phyloP scores from a whole-genome alignment of 805 yeast genomes.

The Tetrapisispora phaffii region DNA sequence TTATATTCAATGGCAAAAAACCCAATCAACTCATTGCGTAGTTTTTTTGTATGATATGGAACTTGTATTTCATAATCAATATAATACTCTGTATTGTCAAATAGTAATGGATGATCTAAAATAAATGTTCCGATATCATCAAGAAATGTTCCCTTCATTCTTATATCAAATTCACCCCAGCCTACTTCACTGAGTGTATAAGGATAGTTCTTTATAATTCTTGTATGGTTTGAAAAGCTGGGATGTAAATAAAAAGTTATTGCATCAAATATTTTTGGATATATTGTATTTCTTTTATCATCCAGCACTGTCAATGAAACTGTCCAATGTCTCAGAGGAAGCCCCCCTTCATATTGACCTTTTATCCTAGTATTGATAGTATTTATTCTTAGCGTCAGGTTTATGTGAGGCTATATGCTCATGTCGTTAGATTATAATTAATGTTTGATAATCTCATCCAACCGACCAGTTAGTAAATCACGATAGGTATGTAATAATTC shows the following conservation, averaged over 20 bases:
- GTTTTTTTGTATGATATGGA: slow-evolving; percentile 59
- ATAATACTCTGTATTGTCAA: slow-evolving; percentile 60
- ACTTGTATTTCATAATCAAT: slow-evolving; percentile 65
- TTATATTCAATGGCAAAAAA: slow-evolving; percentile 36
- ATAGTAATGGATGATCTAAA: slow-evolving; percentile 75
- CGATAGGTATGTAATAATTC: background rate
- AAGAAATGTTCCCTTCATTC: slow-evolving; percentile 57
- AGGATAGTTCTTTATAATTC: slow-evolving; percentile 67
- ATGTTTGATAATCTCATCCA: background rate
- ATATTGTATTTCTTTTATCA: slow-evolving; percentile 63
- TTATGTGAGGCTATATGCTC: slow-evolving; percentile 31
- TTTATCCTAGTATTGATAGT: slow-evolving; percentile 70
- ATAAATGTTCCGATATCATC: slow-evolving; percentile 79
- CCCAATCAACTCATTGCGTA: slow-evolving; percentile 57
- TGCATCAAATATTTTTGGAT: slow-evolving; percentile 73
- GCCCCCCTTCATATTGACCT: slow-evolving; percentile 44
- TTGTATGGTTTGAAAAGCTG: slow-evolving; percentile 74
- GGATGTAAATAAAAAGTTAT: slow-evolving; percentile 89
- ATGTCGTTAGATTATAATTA: background rate
- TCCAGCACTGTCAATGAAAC: slow-evolving; percentile 66
- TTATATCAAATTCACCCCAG: slow-evolving; percentile 95
- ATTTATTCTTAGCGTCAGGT: slow-evolving; percentile 73
- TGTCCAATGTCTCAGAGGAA: slow-evolving; percentile 88
- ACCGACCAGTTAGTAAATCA: background rate
- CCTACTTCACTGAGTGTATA: slow-evolving; percentile 82